Evolutionary conservation across 148 eudicot genomes (phyloP), one percentile per base, ranked within the genome.

Genomic region (Vaccinium corymbosum): DNA sequence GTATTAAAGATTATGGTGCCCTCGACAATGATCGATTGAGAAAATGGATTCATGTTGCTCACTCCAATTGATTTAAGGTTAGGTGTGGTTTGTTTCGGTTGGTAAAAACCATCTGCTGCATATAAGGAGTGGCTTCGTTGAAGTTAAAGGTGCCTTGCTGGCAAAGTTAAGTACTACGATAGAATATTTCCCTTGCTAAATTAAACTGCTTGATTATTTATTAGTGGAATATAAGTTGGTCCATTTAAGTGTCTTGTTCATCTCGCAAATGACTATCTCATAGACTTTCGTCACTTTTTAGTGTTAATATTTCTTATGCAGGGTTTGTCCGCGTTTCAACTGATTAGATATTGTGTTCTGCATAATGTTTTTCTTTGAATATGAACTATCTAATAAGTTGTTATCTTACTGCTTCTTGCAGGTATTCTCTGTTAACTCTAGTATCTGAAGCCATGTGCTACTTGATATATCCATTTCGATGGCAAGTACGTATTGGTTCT

Each of bases 391-490:
- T 70, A 59, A 80, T 70, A 59, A 80, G 35, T 78, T n/a, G 49
- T 29, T 20, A 38, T 53, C 59, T 66, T 78, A 27, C 20, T 84
- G 81, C 46, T 76, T 79, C 32, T 32, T 90, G 88, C 93, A 97
- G 99, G 90, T 97, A 97, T 88, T 97, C 99, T 84, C 93, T 97
- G 77, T 85, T 97, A 84, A 97, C 99, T 32, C 92, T 97, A 86
- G 98, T 90, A 59, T 96, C 99, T 5, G 99, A 96, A 88, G 94
- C 99, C 86, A 90, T 96, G 87, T 96, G 99, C 89, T 97, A 92
- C 90, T 89, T 94, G 75, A 96, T 95, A 38, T 97, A 97, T 89
- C 99, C 99, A 88, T 93, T 97, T 83, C 92, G 97, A 80, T 97
- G 99, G 99, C 97, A 97, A 98, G 99, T 95, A 89, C 17, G 42